Base-by-base conservation (phyloP, 2,329 filamentous ascomycete genomes). In the Ophiostoma piceae region DNA sequence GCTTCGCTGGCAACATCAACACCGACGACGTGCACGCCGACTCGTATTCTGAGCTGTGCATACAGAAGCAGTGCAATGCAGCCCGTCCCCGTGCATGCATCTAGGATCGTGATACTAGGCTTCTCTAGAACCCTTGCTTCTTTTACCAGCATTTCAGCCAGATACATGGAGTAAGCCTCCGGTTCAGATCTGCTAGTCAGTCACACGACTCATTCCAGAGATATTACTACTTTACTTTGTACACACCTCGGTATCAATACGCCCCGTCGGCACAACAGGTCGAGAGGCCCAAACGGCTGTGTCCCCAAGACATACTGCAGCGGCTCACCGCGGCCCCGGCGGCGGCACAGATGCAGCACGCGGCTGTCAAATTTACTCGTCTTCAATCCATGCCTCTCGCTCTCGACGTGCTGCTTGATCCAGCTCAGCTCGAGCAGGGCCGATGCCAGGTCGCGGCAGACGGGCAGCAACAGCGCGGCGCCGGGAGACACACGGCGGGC, bases 21-120 rank as follows among this genome's bases (percentile, higher is more conserved):
- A 3, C 92, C 94, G 0, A 84, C 75, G n/a, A 92, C 80, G 3
- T 80, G 77, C 8, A 92, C 74, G 0, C 73, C 74, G 67, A 82
- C 78, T 26, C 78, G 77, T 74, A 41, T 39, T 75, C 2, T n/a
- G 22, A 79, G 79, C 51, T 92, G 84, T 11, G 89, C 82, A 47
- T 88, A 82, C 72, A 90, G 87, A 7, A 97, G 83, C 9, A 98
- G 84, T 0, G 92, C 86, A 73, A 98, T 96, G 79, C 94, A 97
- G 4, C 95, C 95, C 5, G 91, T 92, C 11, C 95, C 95, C 0
- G 92, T 94, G 78, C 95, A 98, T 39, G 97, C 82, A 78, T 99
- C 95, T 9, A 97, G 78, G 57, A 98, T 82, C 14, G 83, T 84
- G 14, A 96, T 74, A 19, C 70, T 22, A 1, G 37, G 12, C 5